Evolutionary conservation across 257 asterid species (phyloP).

Genomic region (Ilex asprella): DNA sequence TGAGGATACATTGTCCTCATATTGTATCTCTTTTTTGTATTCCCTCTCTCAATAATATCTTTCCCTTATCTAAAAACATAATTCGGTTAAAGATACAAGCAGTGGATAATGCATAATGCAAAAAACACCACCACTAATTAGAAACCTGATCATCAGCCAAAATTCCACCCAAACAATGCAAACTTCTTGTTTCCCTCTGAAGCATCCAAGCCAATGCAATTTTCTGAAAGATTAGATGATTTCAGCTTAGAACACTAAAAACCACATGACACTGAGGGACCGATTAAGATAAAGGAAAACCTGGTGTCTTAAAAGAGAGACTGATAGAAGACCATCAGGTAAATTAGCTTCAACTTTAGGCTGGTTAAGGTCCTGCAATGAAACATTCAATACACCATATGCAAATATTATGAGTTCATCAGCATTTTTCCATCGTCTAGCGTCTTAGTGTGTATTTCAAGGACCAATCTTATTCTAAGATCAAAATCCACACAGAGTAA

Average conservation of each 20-base stretch:
- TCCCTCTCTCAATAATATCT: no score
- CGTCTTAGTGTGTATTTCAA: no score
- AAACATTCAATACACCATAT: neutral
- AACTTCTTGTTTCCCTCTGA: constrained; percentile 67
- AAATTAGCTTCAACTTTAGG: constrained; percentile 47
- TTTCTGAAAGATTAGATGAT: constrained; percentile 47
- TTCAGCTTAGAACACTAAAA: constrained; percentile 17
- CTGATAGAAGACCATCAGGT: constrained; percentile 76
- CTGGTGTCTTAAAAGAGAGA: constrained; percentile 97
- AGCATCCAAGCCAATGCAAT: constrained; percentile 98
- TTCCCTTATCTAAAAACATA: neutral
- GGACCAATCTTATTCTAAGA: no score
- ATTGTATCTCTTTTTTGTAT: no score
- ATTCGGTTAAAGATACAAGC: neutral
- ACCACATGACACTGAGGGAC: constrained; percentile 20
- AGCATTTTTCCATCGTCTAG: no score
- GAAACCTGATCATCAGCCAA: constrained; percentile 98
- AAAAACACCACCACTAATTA: constrained; percentile 7
- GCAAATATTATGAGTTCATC: no score
- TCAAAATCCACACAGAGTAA: no score
- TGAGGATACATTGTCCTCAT: no score
- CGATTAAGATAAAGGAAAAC: constrained; percentile 32
- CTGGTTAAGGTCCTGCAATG: constrained; percentile 67
- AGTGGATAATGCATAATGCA: constrained; percentile 5
- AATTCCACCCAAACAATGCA: constrained; percentile 82